Conservation (phyloP, 208 protist species). For the Trypanosoma cruzi region DNA sequence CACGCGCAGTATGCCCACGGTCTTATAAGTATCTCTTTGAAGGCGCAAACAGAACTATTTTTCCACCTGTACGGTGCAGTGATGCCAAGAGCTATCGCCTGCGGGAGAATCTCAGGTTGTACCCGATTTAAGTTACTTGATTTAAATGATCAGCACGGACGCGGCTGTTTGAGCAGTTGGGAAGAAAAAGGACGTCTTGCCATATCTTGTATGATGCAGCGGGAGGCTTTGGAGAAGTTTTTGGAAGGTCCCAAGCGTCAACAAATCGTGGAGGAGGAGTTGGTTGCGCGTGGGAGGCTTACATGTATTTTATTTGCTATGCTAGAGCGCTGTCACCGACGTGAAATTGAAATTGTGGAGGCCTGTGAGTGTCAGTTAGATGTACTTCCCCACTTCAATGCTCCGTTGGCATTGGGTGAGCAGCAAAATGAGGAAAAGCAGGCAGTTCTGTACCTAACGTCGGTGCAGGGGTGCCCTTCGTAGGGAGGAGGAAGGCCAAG, state of each 20-base stretch:
- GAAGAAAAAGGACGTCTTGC: constrained; percentile 8
- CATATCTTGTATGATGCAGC: constrained; percentile 9
- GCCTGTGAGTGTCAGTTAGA: constrained; percentile 29
- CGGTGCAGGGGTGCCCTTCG: not conserved
- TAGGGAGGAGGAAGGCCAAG: not conserved
- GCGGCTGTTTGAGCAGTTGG: not conserved
- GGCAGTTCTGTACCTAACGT: not conserved
- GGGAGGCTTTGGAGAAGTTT: constrained; percentile 16
- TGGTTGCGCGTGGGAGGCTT: not conserved
- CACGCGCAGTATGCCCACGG: constrained; percentile 36
- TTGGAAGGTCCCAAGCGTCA: constrained; percentile 16
- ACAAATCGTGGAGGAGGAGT: constrained; percentile 26
- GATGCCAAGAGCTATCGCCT: constrained; percentile 49
- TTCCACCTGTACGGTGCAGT: constrained; percentile 45
- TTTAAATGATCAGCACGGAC: constrained; percentile 26
- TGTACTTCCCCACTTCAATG: not conserved
- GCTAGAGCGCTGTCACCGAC: constrained; percentile 10
- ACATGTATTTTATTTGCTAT: constrained; percentile 10
- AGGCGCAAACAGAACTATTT: constrained; percentile 49
- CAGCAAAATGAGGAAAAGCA: not conserved
- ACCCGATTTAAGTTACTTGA: constrained; percentile 51
- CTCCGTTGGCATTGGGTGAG: not conserved
- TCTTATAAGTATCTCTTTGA: constrained; percentile 35
- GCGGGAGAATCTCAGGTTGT: constrained; percentile 37
- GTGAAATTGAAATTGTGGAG: constrained; percentile 33